Conservation (phyloP, 2,329 filamentous ascomycete species). For the Penicillium corylophilum region DNA sequence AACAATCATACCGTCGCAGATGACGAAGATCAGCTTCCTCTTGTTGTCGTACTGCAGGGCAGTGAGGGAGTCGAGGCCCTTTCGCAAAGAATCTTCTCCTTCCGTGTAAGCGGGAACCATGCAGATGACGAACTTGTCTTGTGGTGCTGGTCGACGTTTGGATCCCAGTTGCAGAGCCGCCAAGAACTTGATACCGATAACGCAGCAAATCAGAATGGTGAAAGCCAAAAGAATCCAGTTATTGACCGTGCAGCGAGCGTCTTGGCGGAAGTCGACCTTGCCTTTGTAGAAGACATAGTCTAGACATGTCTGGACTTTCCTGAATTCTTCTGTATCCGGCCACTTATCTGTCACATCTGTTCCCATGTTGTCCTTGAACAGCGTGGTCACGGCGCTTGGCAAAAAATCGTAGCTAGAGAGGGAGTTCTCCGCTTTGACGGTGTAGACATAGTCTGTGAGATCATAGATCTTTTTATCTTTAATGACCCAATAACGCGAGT, state of each 20-base stretch:
- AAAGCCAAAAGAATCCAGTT: slow-evolving; percentile 88
- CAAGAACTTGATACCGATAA: slow-evolving; percentile 86
- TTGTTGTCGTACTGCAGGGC: slow-evolving; percentile 97
- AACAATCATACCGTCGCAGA: slow-evolving; percentile 99
- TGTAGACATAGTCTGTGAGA: slow-evolving; percentile 87
- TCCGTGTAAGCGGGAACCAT: slow-evolving; percentile 98
- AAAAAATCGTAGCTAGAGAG: slow-evolving; percentile 67
- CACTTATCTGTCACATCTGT: slow-evolving; percentile 70
- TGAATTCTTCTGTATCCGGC: slow-evolving; percentile 52
- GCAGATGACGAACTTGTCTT: slow-evolving; percentile 99
- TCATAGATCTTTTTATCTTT: slow-evolving; percentile 79
- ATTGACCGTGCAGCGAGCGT: slow-evolving; percentile 76
- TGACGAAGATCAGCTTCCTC: slow-evolving; percentile 85
- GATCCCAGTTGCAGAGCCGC: slow-evolving; percentile 90
- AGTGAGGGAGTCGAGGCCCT: slow-evolving; percentile 90
- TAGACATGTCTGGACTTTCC: slow-evolving; percentile 75
- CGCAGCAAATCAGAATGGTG: slow-evolving; percentile 75
- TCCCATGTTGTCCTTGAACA: slow-evolving; percentile 76
- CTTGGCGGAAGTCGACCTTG: slow-evolving; percentile 77
- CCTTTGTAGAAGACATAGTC: slow-evolving; percentile 81
- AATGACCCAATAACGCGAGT: slow-evolving; percentile 75
- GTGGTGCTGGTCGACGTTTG: slow-evolving; percentile 81
- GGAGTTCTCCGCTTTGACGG: slow-evolving; percentile 59
- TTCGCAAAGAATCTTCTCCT: slow-evolving; percentile 90
- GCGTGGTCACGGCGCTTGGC: slow-evolving; percentile 62